phyloP scores from a whole-genome alignment of 2,329 filamentous ascomycete genomes.

The Aureobasidium uvarum region DNA sequence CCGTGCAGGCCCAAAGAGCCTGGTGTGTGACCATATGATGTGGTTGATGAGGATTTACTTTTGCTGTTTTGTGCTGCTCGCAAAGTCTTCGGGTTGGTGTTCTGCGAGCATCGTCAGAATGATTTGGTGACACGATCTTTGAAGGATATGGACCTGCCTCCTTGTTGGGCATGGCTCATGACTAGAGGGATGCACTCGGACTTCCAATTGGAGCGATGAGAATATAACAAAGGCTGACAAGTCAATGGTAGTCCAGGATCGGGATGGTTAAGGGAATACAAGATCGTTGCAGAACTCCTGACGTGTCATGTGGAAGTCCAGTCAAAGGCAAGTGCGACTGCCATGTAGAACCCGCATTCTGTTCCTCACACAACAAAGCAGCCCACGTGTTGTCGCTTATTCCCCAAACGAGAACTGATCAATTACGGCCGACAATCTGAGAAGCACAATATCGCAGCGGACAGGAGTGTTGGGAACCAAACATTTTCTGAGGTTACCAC shows the following conservation, averaged over 20 bases:
- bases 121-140: too few species aligned
- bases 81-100: slow-evolving; percentile 3
- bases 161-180: slow-evolving; percentile 19
- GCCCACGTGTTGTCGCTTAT: too few species aligned
- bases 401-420: not conserved
- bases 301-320: slow-evolving; percentile 7
- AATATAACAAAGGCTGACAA: not conserved
- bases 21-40: slow-evolving; percentile 9
- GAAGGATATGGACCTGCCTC: not conserved
- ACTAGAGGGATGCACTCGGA: not conserved
- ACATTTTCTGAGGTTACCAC: slow-evolving; percentile 5
- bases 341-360: not conserved
- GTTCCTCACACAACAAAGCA: not conserved
- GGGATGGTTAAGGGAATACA: not conserved
- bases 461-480: not conserved
- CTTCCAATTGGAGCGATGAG: slow-evolving; percentile 10
- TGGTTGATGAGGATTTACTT: not conserved
- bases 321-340: slow-evolving; percentile 9
- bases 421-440: not conserved
- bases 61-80: slow-evolving; percentile 7
- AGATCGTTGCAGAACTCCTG: not conserved
- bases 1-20: slow-evolving; percentile 1
- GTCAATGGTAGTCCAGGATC: not conserved
- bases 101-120: slow-evolving; percentile 12
- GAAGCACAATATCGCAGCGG: not conserved